A percentile compares a stretch with the other conserved stretches of the same genome.
These are phyloP conservation scores for Penicillium dipodomyicola DNA, from an alignment of 495 filamentous ascomycete species.

Conservation along the genomic window DNA sequence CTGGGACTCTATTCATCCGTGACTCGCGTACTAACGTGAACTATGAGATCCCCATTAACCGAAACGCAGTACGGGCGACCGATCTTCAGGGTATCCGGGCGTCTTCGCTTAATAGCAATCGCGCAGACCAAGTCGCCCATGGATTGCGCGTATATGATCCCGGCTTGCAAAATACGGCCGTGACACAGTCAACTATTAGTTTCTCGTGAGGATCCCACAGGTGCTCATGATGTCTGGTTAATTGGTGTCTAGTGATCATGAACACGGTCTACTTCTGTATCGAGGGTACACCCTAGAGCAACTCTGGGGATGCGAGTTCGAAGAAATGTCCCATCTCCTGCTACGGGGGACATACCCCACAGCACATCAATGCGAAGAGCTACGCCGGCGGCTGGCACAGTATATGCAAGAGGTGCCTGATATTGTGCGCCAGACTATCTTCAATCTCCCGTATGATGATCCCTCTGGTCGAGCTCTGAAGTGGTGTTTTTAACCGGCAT, in stretches of 20 bases:
- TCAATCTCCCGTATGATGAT: constrained; percentile 29
- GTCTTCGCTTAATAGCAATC: constrained; percentile 13
- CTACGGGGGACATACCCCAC: constrained; percentile 35
- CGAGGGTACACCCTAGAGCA: constrained; percentile 35
- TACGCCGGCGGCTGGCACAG: constrained; percentile 24
- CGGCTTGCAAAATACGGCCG: constrained; percentile 54
- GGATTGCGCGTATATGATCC: constrained; percentile 54
- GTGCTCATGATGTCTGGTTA: not conserved
- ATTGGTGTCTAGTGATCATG: constrained; percentile 27
- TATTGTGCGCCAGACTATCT: constrained; percentile 26
- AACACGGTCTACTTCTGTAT: constrained; percentile 29
- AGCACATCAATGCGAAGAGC: constrained; percentile 15
- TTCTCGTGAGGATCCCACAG: constrained; percentile 43
- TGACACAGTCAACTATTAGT: constrained; percentile 49
- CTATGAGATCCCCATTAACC: constrained; percentile 51
- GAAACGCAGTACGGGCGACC: constrained; percentile 49
- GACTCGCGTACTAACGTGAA: constrained; percentile 51
- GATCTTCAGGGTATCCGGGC: constrained; percentile 49
- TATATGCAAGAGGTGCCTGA: constrained; percentile 31
- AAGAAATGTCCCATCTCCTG: constrained; percentile 39
- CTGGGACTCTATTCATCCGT: constrained; percentile 35
- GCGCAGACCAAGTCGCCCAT: constrained; percentile 25
- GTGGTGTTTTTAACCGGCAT: not conserved
- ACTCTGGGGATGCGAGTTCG: constrained; percentile 37
- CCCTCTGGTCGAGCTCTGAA: not conserved